A percentile compares a stretch with the other conserved stretches of the same genome.
These are phyloP conservation scores for Hypholoma fasciculare DNA, from an alignment of 768 basidiomycete genomes.

Conservation along the genomic window DNA sequence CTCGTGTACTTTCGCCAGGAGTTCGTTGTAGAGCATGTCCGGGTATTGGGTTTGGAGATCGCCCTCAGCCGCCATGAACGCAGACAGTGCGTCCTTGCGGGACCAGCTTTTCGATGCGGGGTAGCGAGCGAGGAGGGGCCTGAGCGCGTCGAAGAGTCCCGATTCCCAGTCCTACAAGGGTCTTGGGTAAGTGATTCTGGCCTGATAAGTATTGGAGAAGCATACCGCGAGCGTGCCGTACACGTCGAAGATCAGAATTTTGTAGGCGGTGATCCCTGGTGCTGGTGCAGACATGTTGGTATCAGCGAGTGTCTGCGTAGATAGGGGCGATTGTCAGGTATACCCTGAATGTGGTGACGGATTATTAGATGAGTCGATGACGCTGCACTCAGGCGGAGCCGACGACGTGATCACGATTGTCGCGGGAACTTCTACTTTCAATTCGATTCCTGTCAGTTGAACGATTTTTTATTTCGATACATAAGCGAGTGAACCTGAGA, in stretches of 20 bases:
- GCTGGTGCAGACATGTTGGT: background rate
- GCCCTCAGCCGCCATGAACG: conserved; percentile 53
- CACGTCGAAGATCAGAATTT: conserved; percentile 70
- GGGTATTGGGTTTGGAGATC: conserved; percentile 61
- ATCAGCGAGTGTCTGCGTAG: no score
- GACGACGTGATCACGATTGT: background rate
- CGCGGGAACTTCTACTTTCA: no score
- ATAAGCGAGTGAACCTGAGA: no score
- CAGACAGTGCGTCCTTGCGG: conserved; percentile 49
- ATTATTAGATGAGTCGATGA: no score
- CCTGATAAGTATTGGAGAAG: background rate
- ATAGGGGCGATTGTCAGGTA: no score
- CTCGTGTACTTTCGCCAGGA: conserved; percentile 52
- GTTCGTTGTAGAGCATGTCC: conserved; percentile 56
- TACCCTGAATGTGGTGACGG: no score
- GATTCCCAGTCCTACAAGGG: conserved; percentile 67
- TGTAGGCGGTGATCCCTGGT: conserved; percentile 41
- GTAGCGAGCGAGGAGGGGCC: conserved; percentile 49
- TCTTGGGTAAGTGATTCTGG: background rate
- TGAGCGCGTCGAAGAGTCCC: conserved; percentile 56
- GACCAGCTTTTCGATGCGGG: conserved; percentile 42
- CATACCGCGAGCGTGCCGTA: conserved; percentile 71
- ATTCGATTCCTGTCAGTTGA: no score
- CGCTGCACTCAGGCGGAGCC: background rate
- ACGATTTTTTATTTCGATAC: no score